Evolutionary conservation across 208 protist genomes (phyloP), one percentile per base, ranked within the genome.

Genomic region (Acanthamoeba lenticulata): DNA sequence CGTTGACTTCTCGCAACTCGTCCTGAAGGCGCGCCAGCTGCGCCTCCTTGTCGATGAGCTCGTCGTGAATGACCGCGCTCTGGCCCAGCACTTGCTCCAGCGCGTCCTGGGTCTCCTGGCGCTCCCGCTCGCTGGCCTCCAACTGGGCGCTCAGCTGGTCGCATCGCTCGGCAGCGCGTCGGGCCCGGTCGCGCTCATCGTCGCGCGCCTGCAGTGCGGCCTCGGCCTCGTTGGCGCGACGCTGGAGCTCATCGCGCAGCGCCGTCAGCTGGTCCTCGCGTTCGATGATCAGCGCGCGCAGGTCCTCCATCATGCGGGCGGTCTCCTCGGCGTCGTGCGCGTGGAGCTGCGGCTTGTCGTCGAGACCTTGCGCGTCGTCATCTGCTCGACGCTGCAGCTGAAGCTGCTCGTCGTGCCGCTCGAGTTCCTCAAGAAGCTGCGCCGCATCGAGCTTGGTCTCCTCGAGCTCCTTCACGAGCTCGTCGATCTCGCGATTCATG

Each of bases 391-490:
- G 67, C 36, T 72, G 62, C 19, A 24, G 49, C 49, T 57, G 49
- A 9, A 57, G 49, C 11, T 11, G 67, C 34, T 17, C 13, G 9
- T 77, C 67, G 67, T 19, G 67, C 2, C 27, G 67, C 19, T 77
- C 67, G 11, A 77, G 67, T 34, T 77, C 67, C 6, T 44, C 27
- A 2, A 77, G 67, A n/a, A 77, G 36, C 2, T 34, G 29, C 3
- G 67, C 67, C 11, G 67, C 67, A 29, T 77, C 67, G 36, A 38
- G 67, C 36, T 44, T 38, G 9, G 67, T 77, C 11, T 45, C 15
- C 67, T 77, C 67, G 6, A 77, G 67, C 67, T 77, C 34, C 67
- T 44, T n/a, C 67, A 77, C 36, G 67, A 77, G 67, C 29, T 77
- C 67, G 19, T 77, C 67, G 67, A 77, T 77, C 36, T 77, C 67